phyloP scores from a whole-genome alignment of 2,329 filamentous ascomycete species.

The Mycocentrospora acerina region DNA sequence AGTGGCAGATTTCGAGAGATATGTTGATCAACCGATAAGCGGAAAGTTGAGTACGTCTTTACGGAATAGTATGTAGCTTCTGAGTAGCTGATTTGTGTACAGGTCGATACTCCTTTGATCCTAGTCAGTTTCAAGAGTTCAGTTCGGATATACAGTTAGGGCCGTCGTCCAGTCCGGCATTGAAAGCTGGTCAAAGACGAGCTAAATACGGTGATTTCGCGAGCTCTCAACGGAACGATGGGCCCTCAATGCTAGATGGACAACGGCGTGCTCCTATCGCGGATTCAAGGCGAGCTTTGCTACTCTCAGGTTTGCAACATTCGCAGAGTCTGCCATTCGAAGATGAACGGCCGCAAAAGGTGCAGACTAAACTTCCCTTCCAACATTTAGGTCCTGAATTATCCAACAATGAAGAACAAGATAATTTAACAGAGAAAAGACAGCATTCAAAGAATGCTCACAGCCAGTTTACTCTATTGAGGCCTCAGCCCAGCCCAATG shows the following conservation, averaged over 20 bases:
- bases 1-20: conserved; percentile 3
- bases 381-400: too few relatives aligned
- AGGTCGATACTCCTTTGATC: conserved; percentile 28
- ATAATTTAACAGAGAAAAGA: not conserved
- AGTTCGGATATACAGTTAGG: conserved; percentile 34
- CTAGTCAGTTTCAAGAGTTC: conserved; percentile 13
- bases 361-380: too few relatives aligned
- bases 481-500: conserved; percentile 1
- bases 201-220: conserved; percentile 3
- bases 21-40: conserved; percentile 2
- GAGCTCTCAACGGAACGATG: not conserved
- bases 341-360: too few relatives aligned
- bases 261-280: too few relatives aligned
- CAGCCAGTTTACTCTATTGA: not conserved
- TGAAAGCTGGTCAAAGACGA: conserved; percentile 39
- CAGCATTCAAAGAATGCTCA: not conserved
- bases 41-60: conserved; percentile 9
- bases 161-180: conserved; percentile 45
- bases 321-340: conserved; percentile 1
- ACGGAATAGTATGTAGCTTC: not conserved
- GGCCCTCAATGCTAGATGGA: not conserved
- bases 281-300: too few relatives aligned
- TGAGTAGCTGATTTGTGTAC: not conserved
- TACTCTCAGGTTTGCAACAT: not conserved
- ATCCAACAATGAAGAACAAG: not conserved